Evolutionary conservation across 2,329 filamentous ascomycete species (phyloP), one percentile per base, ranked within the genome.

Genomic region (Pseudogymnoascus sp.): DNA sequence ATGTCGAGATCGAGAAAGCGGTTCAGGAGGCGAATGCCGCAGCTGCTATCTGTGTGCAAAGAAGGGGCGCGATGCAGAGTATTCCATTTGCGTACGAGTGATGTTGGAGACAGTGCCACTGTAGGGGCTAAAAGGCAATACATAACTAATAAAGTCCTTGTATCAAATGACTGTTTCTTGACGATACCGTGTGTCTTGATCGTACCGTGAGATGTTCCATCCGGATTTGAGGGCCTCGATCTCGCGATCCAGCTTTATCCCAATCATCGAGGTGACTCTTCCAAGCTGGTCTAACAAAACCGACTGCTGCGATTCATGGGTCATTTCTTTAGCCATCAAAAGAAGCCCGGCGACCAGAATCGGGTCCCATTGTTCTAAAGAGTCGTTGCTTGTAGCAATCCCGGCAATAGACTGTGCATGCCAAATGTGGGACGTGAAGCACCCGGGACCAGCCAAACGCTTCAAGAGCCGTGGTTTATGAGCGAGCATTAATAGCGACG

Each of bases 321-420:
- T 71, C 71, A 46, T 63, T 21, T 63, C 62, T 25, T 61, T 61
- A 11, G 62, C 50, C 18, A 72, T 65, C 14, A 69, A 65, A 7
- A 74, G 59, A 1, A 74, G 59, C 1, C 68, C 68, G 1, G 69
- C 67, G 14, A 74, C 62, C 1, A 73, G 64, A 3, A 74, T 68
- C 1, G 73, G 73, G 38, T 74, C 73, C 73, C 73, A 74, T 18
- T 74, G 73, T 60, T 74, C 73, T 0, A 66, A 64, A 40, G 73
- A 73, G 14, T 67, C 71, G 36, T 74, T 74, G 59, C 70, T 71
- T 0, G 68, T 62, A 12, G 67, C 70, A 5, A 72, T 60, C 2
- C 72, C 72, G 0, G 72, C 73, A 5, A 74, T 69, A 1, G 69
- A 71, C 31, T 73, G 72, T 1, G 67, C 70, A 25, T 74, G 73